Percentiles rank a stretch among this genome's conserved stretches.
Conservation (phyloP, 176 grass and related monocot genomes). For the Neostapfia colusana region DNA sequence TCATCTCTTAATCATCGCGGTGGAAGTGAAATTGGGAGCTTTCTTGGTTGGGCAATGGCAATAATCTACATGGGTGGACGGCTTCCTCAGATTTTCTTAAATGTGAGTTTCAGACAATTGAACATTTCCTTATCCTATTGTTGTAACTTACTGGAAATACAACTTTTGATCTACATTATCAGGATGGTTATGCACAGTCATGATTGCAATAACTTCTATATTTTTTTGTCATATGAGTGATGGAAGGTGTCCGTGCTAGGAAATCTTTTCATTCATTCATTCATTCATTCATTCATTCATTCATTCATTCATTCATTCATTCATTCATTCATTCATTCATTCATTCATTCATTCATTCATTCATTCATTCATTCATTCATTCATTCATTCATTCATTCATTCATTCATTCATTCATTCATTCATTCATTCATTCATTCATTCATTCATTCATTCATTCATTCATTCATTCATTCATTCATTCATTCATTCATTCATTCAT, state of each 20-base stretch:
- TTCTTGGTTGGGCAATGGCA: conserved; percentile 94
- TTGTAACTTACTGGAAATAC: neutral
- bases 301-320: too few species aligned
- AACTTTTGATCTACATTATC: neutral
- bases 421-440: too few species aligned
- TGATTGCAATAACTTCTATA: neutral
- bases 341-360: too few species aligned
- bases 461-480: too few species aligned
- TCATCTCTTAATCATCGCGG: conserved; percentile 38
- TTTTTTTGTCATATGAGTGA: conserved; percentile 6
- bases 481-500: too few species aligned
- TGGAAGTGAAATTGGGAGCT: conserved; percentile 70
- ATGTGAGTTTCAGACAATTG: conserved; percentile 51
- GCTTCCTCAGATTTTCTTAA: conserved; percentile 89
- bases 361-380: too few species aligned
- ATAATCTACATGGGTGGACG: conserved; percentile 91
- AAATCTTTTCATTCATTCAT: neutral
- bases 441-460: too few species aligned
- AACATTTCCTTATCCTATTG: neutral
- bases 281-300: too few species aligned
- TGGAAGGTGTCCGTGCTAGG: neutral
- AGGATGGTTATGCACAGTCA: conserved; percentile 4
- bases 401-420: too few species aligned
- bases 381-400: too few species aligned
- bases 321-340: too few species aligned